phyloP scores from a whole-genome alignment of 2,329 filamentous ascomycete genomes.

The Talaromyces albobiverticillius region DNA sequence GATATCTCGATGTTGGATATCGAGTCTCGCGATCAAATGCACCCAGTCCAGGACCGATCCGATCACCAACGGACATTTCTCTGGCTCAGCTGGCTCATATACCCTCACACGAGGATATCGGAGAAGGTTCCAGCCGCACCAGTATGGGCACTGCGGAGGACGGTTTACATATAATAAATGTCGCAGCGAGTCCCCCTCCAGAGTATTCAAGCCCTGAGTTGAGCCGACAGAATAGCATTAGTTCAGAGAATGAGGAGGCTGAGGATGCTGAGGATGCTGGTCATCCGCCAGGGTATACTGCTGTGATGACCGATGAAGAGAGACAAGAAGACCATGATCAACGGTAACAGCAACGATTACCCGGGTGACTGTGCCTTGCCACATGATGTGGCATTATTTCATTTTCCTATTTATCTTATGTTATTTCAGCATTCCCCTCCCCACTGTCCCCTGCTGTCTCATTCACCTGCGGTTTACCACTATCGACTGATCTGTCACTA shows the following conservation, averaged over 20 bases:
- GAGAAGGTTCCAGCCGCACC: conserved; percentile 65
- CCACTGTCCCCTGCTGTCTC: background rate
- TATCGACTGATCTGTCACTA: background rate
- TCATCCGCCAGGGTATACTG: conserved; percentile 81
- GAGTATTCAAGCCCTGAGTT: conserved; percentile 57
- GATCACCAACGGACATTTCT: conserved; percentile 94
- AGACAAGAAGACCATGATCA: conserved; percentile 9
- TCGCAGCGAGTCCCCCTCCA: conserved; percentile 31
- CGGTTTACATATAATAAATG: conserved; percentile 15
- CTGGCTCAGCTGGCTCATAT: conserved; percentile 78
- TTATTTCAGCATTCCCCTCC: background rate
- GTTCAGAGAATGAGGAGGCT: conserved; percentile 50
- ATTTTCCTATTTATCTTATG: background rate
- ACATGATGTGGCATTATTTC: background rate
- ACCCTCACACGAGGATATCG: conserved; percentile 63
- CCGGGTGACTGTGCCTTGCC: background rate
- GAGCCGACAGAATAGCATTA: conserved; percentile 53
- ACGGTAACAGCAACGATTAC: conserved; percentile 10
- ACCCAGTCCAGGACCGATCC: conserved; percentile 82
- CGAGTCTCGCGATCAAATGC: conserved; percentile 70
- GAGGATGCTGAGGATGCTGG: conserved; percentile 38
- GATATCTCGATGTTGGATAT: conserved; percentile 60
- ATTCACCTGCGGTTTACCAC: background rate
- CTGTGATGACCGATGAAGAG: conserved; percentile 54
- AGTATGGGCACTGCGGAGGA: conserved; percentile 22